Evolutionary conservation across 2,329 filamentous ascomycete genomes (phyloP), one percentile per base, ranked within the genome.

Genomic region (Cladosporium sp.): DNA sequence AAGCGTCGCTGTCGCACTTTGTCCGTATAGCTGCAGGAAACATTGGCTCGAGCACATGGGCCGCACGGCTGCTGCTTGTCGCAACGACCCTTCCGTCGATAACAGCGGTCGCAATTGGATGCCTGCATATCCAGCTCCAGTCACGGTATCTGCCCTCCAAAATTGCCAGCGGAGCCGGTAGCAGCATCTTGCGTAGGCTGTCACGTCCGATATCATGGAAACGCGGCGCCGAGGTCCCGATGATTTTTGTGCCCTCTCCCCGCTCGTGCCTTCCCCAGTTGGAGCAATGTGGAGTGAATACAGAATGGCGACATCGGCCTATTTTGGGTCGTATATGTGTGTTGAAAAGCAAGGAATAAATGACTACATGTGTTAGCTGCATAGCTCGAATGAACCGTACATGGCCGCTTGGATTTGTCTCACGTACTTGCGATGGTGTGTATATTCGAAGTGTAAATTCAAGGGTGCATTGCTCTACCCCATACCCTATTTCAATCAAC

Each of bases 11-110:
- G 74, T 47, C 74, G 72, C 59, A 75, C 59, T 38, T 66, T 67
- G 59, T 70, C 71, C 34, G 75, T 74, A 68, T 81, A 79, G 3
- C 73, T 69, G 62, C 80, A 82, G 4, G 68, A 57, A 4, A 74
- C 73, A 8, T 72, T 74, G 54, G 76, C 76, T 51, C 76, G 74
- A n/a, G 70, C 69, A 67, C 80, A 82, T 6, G 75, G 73, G 4
- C 73, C 71, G 64, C 80, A 81, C 41, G 78, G 79, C 5, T 73
- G 75, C 26, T 70, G 67, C 62, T 80, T 80, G 71, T 81, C 79
- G 68, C 80, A 81, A 47, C 75, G 75, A 36, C 78, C 78, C 67
- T 81, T 82, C 52, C 79, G 71, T 41, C 75, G 74, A 68, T 81
- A 80, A 67, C 80, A 81, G 60, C 78, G 75, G 51, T 80, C 79